A percentile compares a stretch with the other conserved stretches of the same genome.
Evolutionary conservation across 345 rosid genomes (phyloP).

Genomic region (Lepidium africanum): DNA sequence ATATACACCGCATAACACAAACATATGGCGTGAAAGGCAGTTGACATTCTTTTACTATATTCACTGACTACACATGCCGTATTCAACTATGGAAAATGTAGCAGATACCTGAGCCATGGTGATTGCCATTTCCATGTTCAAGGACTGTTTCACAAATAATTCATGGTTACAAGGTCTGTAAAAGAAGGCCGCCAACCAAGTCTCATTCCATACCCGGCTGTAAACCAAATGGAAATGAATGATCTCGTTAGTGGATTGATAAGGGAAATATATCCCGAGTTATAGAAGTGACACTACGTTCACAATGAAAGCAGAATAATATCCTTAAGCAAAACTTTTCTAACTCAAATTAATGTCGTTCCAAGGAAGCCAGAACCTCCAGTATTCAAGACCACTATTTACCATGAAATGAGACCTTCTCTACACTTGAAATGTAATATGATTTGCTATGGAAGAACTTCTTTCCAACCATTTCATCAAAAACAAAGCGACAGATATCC

Average conservation of each 20-base stretch:
- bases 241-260: neutral
- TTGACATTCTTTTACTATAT: neutral
- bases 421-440: neutral
- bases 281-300: neutral
- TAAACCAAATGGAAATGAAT: conserved; percentile 9
- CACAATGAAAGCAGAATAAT: neutral
- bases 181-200: conserved; percentile 90
- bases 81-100: conserved; percentile 6
- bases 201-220: conserved; percentile 97
- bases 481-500: neutral
- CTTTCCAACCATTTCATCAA: neutral
- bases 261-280: neutral
- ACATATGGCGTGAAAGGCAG: neutral
- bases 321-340: neutral
- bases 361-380: neutral
- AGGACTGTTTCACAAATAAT: conserved; percentile 92
- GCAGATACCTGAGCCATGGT: conserved; percentile 84
- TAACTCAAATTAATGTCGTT: neutral
- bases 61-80: neutral
- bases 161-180: conserved; percentile 94
- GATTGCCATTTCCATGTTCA: conserved; percentile 98
- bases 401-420: neutral
- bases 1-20: neutral
- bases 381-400: neutral
- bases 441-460: neutral